Conservation (phyloP, 768 basidiomycete genomes). For the Paxillus involutus region DNA sequence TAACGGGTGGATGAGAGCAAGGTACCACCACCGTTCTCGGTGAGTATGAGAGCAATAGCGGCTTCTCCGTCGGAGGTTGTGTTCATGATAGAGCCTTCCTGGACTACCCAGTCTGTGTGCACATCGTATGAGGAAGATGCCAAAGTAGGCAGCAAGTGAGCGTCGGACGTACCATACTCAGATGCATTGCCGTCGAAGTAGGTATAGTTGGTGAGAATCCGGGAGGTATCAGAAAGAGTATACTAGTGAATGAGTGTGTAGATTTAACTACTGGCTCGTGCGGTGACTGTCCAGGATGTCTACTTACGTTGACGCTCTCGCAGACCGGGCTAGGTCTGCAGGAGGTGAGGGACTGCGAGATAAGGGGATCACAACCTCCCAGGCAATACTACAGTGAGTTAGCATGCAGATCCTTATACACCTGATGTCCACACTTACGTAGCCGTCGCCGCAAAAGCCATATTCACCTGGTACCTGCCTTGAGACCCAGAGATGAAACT, state of each 20-base stretch:
- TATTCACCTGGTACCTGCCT: conserved; percentile 40
- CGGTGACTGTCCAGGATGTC: not conserved
- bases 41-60: conserved; percentile 67
- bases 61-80: conserved; percentile 56
- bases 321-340: conserved; percentile 77
- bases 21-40: conserved; percentile 72
- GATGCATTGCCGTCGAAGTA: conserved; percentile 74
- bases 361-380: conserved; percentile 83
- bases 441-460: conserved; percentile 50
- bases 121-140: not conserved
- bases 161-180: conserved; percentile 49
- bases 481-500: not conserved
- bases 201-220: conserved; percentile 64
- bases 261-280: not conserved
- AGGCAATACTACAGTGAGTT: conserved; percentile 61
- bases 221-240: conserved; percentile 62
- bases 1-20: conserved; percentile 79
- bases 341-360: conserved; percentile 60
- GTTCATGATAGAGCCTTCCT: conserved; percentile 66
- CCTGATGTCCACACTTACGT: conserved; percentile 26
- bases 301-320: conserved; percentile 53
- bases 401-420: conserved; percentile 1
- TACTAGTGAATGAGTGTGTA: conserved; percentile 38
- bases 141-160: not conserved
- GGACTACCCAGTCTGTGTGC: conserved; percentile 64